These are phyloP conservation scores for Cladosporium sp. DNA, from an alignment of 2,329 filamentous ascomycete species.

Conservation along the genomic window DNA sequence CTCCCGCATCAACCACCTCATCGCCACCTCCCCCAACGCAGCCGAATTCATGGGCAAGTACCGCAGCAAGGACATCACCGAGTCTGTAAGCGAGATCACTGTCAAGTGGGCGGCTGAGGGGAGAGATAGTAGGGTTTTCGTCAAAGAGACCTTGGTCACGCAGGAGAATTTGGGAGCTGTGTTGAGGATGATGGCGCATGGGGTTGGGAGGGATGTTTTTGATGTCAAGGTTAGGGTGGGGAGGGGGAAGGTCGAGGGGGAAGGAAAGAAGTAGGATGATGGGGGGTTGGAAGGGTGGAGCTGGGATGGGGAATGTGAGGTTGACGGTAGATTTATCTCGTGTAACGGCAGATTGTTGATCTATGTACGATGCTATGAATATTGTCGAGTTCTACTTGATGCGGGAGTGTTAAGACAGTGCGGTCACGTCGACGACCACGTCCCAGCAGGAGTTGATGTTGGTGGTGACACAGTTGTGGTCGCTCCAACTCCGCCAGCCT, in stretches of 20 bases:
- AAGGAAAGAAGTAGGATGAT: background rate
- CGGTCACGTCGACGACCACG: no score
- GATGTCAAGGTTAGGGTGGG: conserved; percentile 27
- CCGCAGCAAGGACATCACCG: conserved; percentile 27
- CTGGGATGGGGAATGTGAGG: no score
- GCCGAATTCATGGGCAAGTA: conserved; percentile 34
- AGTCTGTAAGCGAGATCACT: conserved; percentile 29
- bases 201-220: conserved; percentile 32
- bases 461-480: background rate
- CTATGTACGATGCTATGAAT: no score
- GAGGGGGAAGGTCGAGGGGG: conserved; percentile 11
- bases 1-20: conserved; percentile 19
- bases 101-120: conserved; percentile 32
- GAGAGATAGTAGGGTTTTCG: conserved; percentile 31
- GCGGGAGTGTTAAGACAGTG: no score
- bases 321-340: no score
- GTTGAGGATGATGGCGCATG: conserved; percentile 29
- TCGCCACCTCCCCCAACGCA: conserved; percentile 29
- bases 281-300: background rate
- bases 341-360: no score
- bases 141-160: conserved; percentile 32
- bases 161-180: conserved; percentile 31
- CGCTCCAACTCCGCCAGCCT: background rate
- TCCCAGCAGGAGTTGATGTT: background rate
- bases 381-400: no score